phyloP scores from a whole-genome alignment of 306 rosid species.

The Hippophae gyantsensis region DNA sequence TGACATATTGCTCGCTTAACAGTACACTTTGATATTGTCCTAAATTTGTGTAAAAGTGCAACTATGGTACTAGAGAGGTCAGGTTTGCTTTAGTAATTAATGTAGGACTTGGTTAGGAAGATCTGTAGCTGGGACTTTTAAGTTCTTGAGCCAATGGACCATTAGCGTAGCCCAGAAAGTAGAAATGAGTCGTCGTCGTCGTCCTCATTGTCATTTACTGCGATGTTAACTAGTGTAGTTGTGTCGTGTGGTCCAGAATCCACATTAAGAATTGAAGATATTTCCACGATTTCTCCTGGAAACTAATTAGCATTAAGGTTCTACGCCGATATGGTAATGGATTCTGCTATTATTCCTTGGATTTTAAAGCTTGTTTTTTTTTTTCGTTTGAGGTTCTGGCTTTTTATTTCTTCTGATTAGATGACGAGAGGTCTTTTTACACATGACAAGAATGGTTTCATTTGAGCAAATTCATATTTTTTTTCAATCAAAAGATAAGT shows the following conservation, averaged over 20 bases:
- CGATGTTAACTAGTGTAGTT: background rate
- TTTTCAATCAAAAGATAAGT: no score
- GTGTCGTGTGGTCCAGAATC: background rate
- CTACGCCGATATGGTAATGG: no score
- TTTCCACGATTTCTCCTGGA: background rate
- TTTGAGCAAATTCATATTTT: no score
- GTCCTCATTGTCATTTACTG: background rate
- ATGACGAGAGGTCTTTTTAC: no score
- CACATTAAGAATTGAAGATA: background rate
- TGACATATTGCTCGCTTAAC: background rate
- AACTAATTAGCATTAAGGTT: background rate
- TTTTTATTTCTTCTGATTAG: no score
- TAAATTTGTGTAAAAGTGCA: background rate
- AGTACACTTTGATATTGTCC: background rate
- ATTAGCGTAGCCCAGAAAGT: background rate
- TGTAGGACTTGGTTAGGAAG: background rate
- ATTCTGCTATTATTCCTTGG: no score
- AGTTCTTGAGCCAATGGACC: constrained; percentile 1
- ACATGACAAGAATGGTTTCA: no score
- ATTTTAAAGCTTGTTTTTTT: no score
- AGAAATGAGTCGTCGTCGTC: constrained; percentile 2
- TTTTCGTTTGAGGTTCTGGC: no score
- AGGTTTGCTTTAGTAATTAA: background rate
- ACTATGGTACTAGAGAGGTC: background rate
- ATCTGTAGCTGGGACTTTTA: background rate